Percentiles rank a stretch among this genome's conserved stretches.
phyloP scores from a whole-genome alignment of 208 protist species.

The Leptomonas pyrrhocoris region DNA sequence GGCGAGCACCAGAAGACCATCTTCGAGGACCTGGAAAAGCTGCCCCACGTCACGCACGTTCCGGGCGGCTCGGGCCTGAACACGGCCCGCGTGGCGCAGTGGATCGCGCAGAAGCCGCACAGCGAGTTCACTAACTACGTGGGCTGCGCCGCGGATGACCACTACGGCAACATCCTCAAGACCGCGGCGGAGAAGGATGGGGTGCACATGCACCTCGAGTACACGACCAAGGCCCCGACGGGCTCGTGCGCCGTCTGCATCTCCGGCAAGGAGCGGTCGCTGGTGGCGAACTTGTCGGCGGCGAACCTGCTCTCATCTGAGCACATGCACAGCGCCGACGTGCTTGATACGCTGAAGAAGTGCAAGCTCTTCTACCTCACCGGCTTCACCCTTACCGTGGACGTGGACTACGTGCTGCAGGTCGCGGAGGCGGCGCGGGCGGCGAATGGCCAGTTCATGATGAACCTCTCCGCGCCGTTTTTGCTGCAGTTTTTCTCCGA shows the following conservation, averaged over 20 bases:
- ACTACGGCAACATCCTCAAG: constrained; percentile 90
- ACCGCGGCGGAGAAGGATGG: constrained; percentile 89
- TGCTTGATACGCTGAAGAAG: constrained; percentile 19
- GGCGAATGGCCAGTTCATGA: constrained; percentile 88
- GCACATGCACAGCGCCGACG: constrained; percentile 81
- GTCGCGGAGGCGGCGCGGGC: constrained; percentile 90
- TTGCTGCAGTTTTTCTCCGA: constrained; percentile 96
- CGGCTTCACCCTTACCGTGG: constrained; percentile 97
- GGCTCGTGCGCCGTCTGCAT: constrained; percentile 98
- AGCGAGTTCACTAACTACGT: constrained; percentile 70
- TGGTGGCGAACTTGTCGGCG: constrained; percentile 97
- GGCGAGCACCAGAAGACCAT: constrained; percentile 94
- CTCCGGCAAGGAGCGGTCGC: constrained; percentile 91
- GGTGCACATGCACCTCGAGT: constrained; percentile 86
- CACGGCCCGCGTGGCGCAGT: constrained; percentile 95
- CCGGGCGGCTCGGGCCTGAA: constrained; percentile 98
- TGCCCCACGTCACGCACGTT: constrained; percentile 90
- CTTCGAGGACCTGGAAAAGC: constrained; percentile 87
- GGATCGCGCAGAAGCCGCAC: constrained; percentile 76
- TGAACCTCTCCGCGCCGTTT: constrained; percentile 98
- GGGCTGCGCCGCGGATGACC: constrained; percentile 96
- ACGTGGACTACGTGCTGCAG: constrained; percentile 87
- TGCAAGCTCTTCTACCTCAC: constrained; percentile 92
- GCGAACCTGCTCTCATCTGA: constrained; percentile 95
- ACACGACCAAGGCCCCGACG: constrained; percentile 88